Conservation (phyloP, 148 eudicot species). For the Nepenthes gracilis region DNA sequence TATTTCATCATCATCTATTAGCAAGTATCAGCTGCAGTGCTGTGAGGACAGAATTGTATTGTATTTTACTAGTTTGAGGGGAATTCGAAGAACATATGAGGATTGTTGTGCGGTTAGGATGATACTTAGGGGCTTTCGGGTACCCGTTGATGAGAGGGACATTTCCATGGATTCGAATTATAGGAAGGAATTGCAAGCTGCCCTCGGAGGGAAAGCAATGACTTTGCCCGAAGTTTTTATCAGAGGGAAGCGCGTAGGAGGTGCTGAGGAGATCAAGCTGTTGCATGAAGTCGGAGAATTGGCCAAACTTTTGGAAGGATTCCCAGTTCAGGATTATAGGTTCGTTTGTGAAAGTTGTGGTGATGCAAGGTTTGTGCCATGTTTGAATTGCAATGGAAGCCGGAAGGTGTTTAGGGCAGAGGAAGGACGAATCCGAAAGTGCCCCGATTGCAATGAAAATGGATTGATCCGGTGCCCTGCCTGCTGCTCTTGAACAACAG, state of each 20-base stretch:
- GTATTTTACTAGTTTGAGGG: constrained; percentile 79
- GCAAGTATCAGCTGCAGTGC: background rate
- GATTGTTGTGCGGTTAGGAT: constrained; percentile 73
- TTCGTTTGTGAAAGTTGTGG: constrained; percentile 66
- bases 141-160: constrained; percentile 73
- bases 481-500: constrained; percentile 51
- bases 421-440: constrained; percentile 51
- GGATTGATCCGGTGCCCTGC: constrained; percentile 79
- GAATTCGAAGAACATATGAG: constrained; percentile 84
- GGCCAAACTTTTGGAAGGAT: constrained; percentile 56
- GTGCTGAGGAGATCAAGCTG: constrained; percentile 73
- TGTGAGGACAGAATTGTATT: constrained; percentile 25
- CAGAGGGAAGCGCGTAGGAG: constrained; percentile 66
- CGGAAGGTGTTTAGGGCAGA: constrained; percentile 64
- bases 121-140: constrained; percentile 71
- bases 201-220: constrained; percentile 43
- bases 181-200: constrained; percentile 57
- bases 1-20: background rate
- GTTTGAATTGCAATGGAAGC: constrained; percentile 75
- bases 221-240: constrained; percentile 76
- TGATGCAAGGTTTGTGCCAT: constrained; percentile 82
- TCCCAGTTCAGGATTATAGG: constrained; percentile 45
- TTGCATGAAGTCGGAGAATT: constrained; percentile 74
- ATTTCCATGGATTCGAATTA: constrained; percentile 83
- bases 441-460: constrained; percentile 81